A percentile compares a stretch with the other conserved stretches of the same genome.
Evolutionary conservation across 2,329 filamentous ascomycete species (phyloP).

Genomic region (Aureobasidium sp.): DNA sequence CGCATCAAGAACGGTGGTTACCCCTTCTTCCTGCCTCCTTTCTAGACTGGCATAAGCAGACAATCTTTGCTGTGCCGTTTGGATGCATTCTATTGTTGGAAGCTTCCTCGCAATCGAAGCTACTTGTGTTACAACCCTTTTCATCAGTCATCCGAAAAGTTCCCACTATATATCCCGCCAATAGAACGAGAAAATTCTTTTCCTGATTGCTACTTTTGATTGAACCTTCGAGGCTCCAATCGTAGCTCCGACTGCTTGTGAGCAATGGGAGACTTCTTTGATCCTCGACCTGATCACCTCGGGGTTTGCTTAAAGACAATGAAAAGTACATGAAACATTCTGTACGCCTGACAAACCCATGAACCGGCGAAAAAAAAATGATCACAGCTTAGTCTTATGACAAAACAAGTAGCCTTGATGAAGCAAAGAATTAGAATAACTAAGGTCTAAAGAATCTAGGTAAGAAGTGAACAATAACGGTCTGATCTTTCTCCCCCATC

Average conservation of each 20-base stretch:
- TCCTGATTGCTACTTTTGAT: no score
- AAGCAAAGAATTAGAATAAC: not conserved
- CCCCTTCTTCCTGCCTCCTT: constrained; percentile 88
- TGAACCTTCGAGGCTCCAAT: no score
- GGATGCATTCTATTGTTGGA: not conserved
- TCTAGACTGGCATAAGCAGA: constrained; percentile 37
- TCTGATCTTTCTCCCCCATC: not conserved
- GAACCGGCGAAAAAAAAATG: not conserved
- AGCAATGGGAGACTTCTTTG: no score
- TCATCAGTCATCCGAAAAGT: not conserved
- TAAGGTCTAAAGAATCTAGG: not conserved
- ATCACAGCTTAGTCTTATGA: not conserved
- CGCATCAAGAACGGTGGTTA: constrained; percentile 91
- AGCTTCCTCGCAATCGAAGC: not conserved
- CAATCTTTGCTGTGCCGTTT: not conserved
- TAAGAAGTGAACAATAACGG: not conserved
- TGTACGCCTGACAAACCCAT: not conserved
- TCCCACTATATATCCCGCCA: not conserved
- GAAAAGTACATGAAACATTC: no score
- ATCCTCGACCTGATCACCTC: not conserved
- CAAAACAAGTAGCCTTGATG: no score
- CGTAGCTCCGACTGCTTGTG: no score
- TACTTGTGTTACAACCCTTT: not conserved
- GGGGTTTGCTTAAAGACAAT: no score
- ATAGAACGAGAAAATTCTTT: not conserved